These are phyloP conservation scores for Cardamine resedifolia DNA, from an alignment of 345 rosid genomes.

Conservation along the genomic window DNA sequence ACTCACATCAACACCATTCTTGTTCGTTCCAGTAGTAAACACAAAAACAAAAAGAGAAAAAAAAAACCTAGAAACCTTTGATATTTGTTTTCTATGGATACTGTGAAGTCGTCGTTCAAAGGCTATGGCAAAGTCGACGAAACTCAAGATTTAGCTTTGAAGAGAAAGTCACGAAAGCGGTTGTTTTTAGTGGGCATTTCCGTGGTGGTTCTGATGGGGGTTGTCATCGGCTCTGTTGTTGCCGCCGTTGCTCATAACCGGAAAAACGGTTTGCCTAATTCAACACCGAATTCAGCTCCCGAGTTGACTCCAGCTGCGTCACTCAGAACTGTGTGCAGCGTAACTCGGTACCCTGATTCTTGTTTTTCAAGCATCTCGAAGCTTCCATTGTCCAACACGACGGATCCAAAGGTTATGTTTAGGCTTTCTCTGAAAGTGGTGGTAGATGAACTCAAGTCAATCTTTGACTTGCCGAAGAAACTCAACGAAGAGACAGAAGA, in stretches of 20 bases:
- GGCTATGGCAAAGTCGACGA: slow-evolving; percentile 81
- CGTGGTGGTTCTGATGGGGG: slow-evolving; percentile 34
- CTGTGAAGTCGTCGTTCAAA: slow-evolving; percentile 60
- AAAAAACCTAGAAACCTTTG: background rate
- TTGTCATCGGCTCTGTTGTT: slow-evolving; percentile 43
- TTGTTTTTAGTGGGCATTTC: slow-evolving; percentile 40
- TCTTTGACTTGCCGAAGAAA: slow-evolving; percentile 37
- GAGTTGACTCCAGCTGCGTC: slow-evolving; percentile 62
- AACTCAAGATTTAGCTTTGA: slow-evolving; percentile 50
- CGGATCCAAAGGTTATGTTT: slow-evolving; percentile 58
- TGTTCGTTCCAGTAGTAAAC: background rate
- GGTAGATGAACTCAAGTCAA: slow-evolving; percentile 40
- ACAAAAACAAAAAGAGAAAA: background rate
- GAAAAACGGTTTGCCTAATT: slow-evolving; percentile 12
- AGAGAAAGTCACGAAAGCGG: slow-evolving; percentile 49
- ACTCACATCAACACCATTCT: background rate
- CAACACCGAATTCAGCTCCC: slow-evolving; percentile 22
- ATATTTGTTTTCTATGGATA: slow-evolving; percentile 45
- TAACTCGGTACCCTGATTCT: slow-evolving; percentile 61
- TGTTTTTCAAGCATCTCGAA: slow-evolving; percentile 69
- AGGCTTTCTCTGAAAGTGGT: slow-evolving; percentile 55
- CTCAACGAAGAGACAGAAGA: slow-evolving; percentile 38
- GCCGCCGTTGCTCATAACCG: slow-evolving; percentile 41
- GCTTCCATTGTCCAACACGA: slow-evolving; percentile 47
- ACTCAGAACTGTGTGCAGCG: slow-evolving; percentile 58